Evolutionary conservation across 495 filamentous ascomycete species (phyloP).

Genomic region (Hamigera avellanea): DNA sequence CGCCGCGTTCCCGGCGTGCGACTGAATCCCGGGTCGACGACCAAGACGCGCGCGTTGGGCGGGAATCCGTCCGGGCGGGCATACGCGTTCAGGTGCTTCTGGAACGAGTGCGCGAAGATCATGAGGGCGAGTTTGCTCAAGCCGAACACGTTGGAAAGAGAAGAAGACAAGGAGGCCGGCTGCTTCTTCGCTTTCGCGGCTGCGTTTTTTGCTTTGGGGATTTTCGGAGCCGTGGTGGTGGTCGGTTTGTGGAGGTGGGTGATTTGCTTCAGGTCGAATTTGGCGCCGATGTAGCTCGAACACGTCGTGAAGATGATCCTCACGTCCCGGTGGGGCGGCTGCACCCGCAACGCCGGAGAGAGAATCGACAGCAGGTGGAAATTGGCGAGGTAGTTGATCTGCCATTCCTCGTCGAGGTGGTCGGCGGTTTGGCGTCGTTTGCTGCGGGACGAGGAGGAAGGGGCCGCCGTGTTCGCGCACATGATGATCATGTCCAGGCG

Average conservation of each 20-base stretch:
- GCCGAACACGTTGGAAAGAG: constrained; percentile 51
- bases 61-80: constrained; percentile 71
- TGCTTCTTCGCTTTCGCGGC: constrained; percentile 9
- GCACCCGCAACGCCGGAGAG: constrained; percentile 72
- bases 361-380: constrained; percentile 90
- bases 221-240: constrained; percentile 9
- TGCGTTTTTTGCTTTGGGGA: constrained; percentile 6
- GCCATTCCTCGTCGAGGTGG: constrained; percentile 81
- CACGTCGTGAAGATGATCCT: constrained; percentile 80
- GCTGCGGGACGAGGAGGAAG: constrained; percentile 46
- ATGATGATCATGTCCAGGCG: constrained; percentile 90
- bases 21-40: constrained; percentile 75
- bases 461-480: constrained; percentile 60
- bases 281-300: constrained; percentile 67
- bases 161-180: constrained; percentile 14
- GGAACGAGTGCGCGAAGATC: constrained; percentile 76
- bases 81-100: constrained; percentile 76
- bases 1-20: constrained; percentile 79
- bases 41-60: constrained; percentile 64
- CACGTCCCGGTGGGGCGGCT: constrained; percentile 89
- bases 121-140: constrained; percentile 84
- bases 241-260: constrained; percentile 14
- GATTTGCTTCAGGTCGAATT: constrained; percentile 40
- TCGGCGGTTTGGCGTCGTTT: constrained; percentile 49
- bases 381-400: constrained; percentile 88